Evolutionary conservation across 208 protist species (phyloP), one percentile per base, ranked within the genome.

Genomic region (Novymonas esmeraldas): DNA sequence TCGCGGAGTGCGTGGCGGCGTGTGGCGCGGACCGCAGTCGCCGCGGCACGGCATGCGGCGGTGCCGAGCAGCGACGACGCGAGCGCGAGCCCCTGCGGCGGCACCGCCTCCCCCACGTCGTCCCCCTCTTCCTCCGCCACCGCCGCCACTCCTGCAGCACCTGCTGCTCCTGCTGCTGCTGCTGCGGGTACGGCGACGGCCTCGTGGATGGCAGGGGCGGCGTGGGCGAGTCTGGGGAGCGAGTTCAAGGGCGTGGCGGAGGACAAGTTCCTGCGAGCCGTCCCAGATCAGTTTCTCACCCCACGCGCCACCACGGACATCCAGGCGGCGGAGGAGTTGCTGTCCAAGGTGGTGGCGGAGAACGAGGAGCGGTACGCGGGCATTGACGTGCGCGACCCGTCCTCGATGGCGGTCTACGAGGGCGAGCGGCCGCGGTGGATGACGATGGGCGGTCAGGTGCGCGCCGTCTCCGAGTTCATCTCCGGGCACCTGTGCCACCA

Each of bases 401-500:
- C 73, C 6, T 93, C 89, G 34, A 82, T 95, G 78, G 89, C 89
- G 9, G 63, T 93, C 41, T 95, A 95, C 74, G 89, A 95, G 63
- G 89, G 85, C 28, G 78, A 89, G 50, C 82, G 84, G 9, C 89
- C 89, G 20, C 66, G 70, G 45, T 95, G 89, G 87, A 83, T 95
- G 81, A 93, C 90, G 45, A 79, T 91, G 62, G 85, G 87, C 18
- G 81, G 85, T 26, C 84, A 95, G 59, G 86, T 93, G 33, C 87
- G 85, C 26, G 90, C 90, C 6, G 90, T 95, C 3, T 85, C 83
- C 9, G 87, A 95, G 76, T 95, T 95, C 58, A 92, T 95, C 39
- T 91, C 83, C 6, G 90, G 90, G n/a, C 90, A 95, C 70, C 63
- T 95, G 9, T 92, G 86, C 65, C 90, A 95, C 44, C 90, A 95